These are phyloP conservation scores for Wolfiporia cocos DNA, from an alignment of 1,284 basidiomycete genomes.

Conservation along the genomic window DNA sequence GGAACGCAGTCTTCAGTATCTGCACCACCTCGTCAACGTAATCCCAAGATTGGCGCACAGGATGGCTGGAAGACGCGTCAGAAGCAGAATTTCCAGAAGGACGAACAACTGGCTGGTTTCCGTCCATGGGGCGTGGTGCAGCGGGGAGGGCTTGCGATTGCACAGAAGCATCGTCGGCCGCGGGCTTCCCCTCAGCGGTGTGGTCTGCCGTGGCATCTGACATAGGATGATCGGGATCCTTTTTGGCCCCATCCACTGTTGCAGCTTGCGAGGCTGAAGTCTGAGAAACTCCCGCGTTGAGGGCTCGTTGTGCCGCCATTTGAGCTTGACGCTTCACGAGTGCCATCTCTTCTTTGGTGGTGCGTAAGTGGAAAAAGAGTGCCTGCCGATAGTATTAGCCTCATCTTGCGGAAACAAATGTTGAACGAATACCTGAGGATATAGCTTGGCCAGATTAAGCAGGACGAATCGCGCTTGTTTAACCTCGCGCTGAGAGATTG, in stretches of 20 bases:
- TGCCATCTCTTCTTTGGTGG: conserved; percentile 85
- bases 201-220: neutral
- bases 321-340: conserved; percentile 39
- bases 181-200: neutral
- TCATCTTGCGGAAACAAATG: conserved; percentile 4
- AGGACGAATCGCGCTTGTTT: conserved; percentile 91
- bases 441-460: conserved; percentile 87
- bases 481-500: conserved; percentile 87
- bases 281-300: conserved; percentile 10
- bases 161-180: conserved; percentile 8
- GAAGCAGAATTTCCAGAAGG: neutral
- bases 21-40: conserved; percentile 94
- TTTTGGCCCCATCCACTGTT: conserved; percentile 1
- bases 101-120: too few species aligned
- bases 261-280: neutral
- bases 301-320: conserved; percentile 29
- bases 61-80: conserved; percentile 22
- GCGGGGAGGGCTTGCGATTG: too few species aligned
- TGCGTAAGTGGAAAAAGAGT: conserved; percentile 92
- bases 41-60: conserved; percentile 78
- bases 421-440: conserved; percentile 73
- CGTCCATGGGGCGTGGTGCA: too few species aligned
- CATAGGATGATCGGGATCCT: conserved; percentile 7
- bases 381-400: conserved; percentile 48
- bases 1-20: conserved; percentile 95